These are phyloP conservation scores for Crucibulum laeve DNA, from an alignment of 768 basidiomycete species.

Conservation along the genomic window DNA sequence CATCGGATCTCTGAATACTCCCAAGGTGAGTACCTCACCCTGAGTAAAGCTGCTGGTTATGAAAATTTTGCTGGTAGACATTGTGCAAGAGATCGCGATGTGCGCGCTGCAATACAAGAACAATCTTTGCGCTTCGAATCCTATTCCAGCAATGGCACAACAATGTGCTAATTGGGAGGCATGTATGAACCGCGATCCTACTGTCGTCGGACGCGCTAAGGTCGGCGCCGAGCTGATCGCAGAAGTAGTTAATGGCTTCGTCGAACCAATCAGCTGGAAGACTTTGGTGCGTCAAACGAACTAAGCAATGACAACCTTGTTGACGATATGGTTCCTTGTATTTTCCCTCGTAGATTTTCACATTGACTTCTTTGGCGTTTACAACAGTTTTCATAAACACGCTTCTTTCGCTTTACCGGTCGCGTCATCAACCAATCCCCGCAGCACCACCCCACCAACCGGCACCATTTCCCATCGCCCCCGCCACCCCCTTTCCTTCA, in stretches of 20 bases:
- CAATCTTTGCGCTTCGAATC: conserved; percentile 72
- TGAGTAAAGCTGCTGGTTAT: not conserved
- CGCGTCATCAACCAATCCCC: conserved; percentile 49
- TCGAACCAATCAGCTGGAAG: conserved; percentile 97
- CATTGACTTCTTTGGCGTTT: conserved; percentile 71
- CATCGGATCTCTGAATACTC: conserved; percentile 85
- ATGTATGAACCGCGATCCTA: conserved; percentile 94
- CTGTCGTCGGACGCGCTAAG: conserved; percentile 80
- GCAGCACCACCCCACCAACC: conserved; percentile 26
- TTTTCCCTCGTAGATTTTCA: conserved; percentile 52
- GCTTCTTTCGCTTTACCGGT: conserved; percentile 73
- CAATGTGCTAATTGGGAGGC: conserved; percentile 89
- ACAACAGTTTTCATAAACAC: conserved; percentile 78
- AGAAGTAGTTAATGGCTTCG: conserved; percentile 93
- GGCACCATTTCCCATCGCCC: conserved; percentile 33
- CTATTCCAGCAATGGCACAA: conserved; percentile 84
- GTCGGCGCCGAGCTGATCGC: conserved; percentile 94
- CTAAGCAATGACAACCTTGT: not conserved
- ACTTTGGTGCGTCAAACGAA: conserved; percentile 64
- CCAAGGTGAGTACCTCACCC: conserved; percentile 53
- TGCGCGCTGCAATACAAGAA: conserved; percentile 79
- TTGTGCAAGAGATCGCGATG: conserved; percentile 87
- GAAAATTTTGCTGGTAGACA: conserved; percentile 43
- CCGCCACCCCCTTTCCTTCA: conserved; percentile 36
- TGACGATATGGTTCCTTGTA: too few species aligned